These are phyloP conservation scores for Aureobasidium sp. DNA, from an alignment of 2,329 filamentous ascomycete genomes.

Conservation along the genomic window DNA sequence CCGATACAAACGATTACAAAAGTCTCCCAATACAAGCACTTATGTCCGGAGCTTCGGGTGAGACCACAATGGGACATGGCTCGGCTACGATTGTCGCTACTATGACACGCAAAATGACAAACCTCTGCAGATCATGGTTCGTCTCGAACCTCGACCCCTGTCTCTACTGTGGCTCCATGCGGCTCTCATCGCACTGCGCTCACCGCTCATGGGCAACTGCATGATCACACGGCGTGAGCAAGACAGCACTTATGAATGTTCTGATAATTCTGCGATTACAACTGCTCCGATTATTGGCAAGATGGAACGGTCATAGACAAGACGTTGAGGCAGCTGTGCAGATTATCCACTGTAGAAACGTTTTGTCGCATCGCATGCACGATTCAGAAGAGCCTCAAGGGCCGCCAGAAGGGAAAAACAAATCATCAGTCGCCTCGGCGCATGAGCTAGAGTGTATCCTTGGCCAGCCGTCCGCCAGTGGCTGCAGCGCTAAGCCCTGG, in stretches of 20 bases:
- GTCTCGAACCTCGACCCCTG: conserved; percentile 7
- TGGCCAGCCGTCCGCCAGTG: conserved; percentile 14
- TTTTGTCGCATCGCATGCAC: conserved; percentile 3
- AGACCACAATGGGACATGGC: background rate
- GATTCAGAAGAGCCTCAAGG: conserved; percentile 10
- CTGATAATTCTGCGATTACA: background rate
- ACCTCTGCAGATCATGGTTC: conserved; percentile 13
- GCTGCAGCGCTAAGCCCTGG: conserved; percentile 14
- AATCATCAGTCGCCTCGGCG: conserved; percentile 8
- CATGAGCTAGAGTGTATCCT: conserved; percentile 22
- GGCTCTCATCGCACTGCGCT: conserved; percentile 1
- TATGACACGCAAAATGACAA: conserved; percentile 7
- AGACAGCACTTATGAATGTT: background rate
- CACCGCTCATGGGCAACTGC: conserved; percentile 10
- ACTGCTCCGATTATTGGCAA: background rate
- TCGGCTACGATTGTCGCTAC: background rate
- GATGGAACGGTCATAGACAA: too few relatives aligned
- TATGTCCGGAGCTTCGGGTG: background rate
- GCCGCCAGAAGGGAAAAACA: conserved; percentile 11
- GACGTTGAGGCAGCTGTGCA: background rate
- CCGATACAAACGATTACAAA: background rate
- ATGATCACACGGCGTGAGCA: background rate
- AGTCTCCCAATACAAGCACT: background rate
- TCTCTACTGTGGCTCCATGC: background rate
- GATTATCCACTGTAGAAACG: background rate